Evolutionary conservation across 768 basidiomycete species (phyloP), one percentile per base, ranked within the genome.

Genomic region (Podaxis sp.): DNA sequence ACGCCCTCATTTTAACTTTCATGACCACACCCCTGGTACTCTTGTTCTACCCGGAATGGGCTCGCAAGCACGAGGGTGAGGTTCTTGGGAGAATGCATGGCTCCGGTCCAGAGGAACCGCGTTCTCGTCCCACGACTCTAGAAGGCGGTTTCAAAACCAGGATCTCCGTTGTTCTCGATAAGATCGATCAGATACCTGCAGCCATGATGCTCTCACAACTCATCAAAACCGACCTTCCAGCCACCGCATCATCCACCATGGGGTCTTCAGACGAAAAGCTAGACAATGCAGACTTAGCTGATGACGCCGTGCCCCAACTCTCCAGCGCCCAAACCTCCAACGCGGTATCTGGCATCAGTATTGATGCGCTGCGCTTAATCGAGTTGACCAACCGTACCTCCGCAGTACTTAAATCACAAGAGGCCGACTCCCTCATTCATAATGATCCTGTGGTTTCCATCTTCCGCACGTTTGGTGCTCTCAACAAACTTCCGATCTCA

Each of bases 321-420:
- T 62, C 37, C 57, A 6, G 17, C n/a, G 22, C 38, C 46, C 24
- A 54, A 6, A 41, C 56, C 4, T 38, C 60, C 3, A n/a, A 61
- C 13, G 33, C 64, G 2, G 57, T 56, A 12, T 59, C 69, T 0
- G 65, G 64, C 12, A 75, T 87, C 56, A 74, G 78, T 10, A 79
- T 96, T 37, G 85, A 93, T 66, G 90, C 91, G 0, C 82, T 98
- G 2, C 93, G 96, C 20, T 82, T 99, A 7, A 86, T 99, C 67
- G 95, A 98, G 71, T 78, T 98, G 50, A 91, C 93, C 1, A 89
- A 89, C 40, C 90, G 97, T 62, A 92, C 92, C 1, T 95, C 93
- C 2, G 90, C 91, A 1, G 86, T 96, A 38, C 84, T 99, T 73
- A 89, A 86, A 70, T 91, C 91, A 1, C 86, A 91, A 56, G 87